phyloP scores from a whole-genome alignment of 495 filamentous ascomycete genomes.

The Amphirosellinia nigrospora region DNA sequence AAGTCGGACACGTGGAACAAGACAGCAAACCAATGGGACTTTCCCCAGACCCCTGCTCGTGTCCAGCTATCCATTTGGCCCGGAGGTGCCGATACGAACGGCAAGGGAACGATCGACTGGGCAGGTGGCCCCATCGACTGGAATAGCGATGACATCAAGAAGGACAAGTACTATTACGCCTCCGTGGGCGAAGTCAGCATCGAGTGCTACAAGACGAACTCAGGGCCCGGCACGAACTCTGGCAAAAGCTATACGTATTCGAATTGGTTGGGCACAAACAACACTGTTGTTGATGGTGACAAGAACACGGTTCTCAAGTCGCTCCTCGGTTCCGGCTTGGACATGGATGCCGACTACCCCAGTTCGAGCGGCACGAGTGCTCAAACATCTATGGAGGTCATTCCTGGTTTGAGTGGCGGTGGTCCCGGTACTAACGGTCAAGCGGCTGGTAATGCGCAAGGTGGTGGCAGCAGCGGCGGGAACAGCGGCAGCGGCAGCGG shows the following conservation, averaged over 20 bases:
- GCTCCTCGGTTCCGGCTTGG: constrained; percentile 74
- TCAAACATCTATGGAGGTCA: constrained; percentile 30
- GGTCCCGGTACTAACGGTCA: constrained; percentile 38
- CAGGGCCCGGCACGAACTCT: constrained; percentile 61
- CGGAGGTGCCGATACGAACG: constrained; percentile 80
- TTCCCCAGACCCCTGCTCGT: constrained; percentile 91
- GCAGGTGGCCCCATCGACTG: constrained; percentile 90
- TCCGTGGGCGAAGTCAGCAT: constrained; percentile 77
- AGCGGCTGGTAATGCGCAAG: constrained; percentile 33
- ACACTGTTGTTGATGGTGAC: constrained; percentile 75
- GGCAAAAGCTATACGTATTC: constrained; percentile 79
- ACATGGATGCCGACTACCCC: constrained; percentile 64
- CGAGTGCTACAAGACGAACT: constrained; percentile 80
- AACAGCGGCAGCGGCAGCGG: constrained; percentile 19
- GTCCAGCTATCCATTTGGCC: constrained; percentile 97
- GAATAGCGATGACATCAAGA: constrained; percentile 79
- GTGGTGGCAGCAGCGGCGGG: constrained; percentile 17
- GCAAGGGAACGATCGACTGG: constrained; percentile 86
- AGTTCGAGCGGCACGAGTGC: constrained; percentile 36
- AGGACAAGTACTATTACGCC: constrained; percentile 88
- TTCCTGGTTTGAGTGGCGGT: constrained; percentile 45
- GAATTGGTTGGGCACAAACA: constrained; percentile 67
- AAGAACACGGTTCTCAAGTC: constrained; percentile 80
- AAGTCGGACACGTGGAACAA: constrained; percentile 82
- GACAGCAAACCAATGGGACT: constrained; percentile 81